Evolutionary conservation across 2,329 filamentous ascomycete genomes (phyloP).

Genomic region (Nothomitra cinnamomea): DNA sequence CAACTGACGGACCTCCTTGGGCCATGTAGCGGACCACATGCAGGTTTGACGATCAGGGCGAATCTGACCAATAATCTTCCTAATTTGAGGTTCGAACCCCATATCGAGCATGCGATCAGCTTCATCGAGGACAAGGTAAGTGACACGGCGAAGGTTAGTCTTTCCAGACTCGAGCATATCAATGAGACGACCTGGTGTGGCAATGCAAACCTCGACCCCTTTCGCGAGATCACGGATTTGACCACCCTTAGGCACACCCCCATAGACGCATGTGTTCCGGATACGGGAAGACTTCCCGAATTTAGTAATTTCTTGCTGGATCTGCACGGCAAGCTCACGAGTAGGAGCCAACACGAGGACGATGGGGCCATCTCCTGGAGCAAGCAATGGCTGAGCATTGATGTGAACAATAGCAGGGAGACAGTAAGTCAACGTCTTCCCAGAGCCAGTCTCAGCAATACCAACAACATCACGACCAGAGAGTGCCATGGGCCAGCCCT

Average conservation of each 20-base stretch:
- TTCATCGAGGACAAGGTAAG: constrained; percentile 95
- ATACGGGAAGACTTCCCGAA: constrained; percentile 97
- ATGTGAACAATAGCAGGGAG: constrained; percentile 97
- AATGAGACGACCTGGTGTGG: constrained; percentile 91
- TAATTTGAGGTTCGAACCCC: constrained; percentile 99
- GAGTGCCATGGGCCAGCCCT: constrained; percentile 98
- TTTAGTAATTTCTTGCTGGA: constrained; percentile 96
- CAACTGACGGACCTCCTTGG: constrained; percentile 90
- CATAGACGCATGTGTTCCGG: constrained; percentile 96
- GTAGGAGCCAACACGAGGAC: constrained; percentile 92
- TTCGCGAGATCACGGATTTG: constrained; percentile 90
- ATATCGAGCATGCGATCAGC: constrained; percentile 99
- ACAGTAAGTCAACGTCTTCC: constrained; percentile 98
- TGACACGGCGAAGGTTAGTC: constrained; percentile 94
- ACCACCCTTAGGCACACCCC: constrained; percentile 92
- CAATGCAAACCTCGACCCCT: constrained; percentile 96
- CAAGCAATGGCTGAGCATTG: constrained; percentile 92
- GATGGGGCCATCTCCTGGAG: constrained; percentile 89
- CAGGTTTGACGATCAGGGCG: constrained; percentile 96
- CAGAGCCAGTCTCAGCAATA: constrained; percentile 97
- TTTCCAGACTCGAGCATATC: constrained; percentile 97
- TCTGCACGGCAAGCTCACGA: constrained; percentile 94
- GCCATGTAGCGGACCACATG: constrained; percentile 99
- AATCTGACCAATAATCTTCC: constrained; percentile 96
- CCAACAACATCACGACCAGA: constrained; percentile 96